Evolutionary conservation across 2,329 filamentous ascomycete species (phyloP), one percentile per base, ranked within the genome.

Genomic region (Phialocephala sp.): DNA sequence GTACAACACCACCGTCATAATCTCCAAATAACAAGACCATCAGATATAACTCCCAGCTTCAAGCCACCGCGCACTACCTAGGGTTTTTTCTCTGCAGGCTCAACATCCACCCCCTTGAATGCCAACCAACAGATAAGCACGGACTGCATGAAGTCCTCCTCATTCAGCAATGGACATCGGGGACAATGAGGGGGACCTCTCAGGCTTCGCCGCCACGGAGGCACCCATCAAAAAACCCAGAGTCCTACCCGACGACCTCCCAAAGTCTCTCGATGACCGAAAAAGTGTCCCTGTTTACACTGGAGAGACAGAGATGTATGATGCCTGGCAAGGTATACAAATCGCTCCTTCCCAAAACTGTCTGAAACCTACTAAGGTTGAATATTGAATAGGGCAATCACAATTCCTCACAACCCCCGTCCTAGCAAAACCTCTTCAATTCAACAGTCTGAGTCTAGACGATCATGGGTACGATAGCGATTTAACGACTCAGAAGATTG

Each of bases 251-350:
- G 81, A 86, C 71, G 95, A 99, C 79, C 86, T 99, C 41, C 95
- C 95, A 12, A 95, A 87, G 71, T 97, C 94, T 14, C 86, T 99
- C 63, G 91, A 99, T 78, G 95, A 99, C 81, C 88, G 95, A 67
- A 87, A 89, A 72, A 84, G 84, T 74, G 85, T 91, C 39, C 86
- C 89, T 4, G 72, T 78, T 56, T 86, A 89, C 69, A 85, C 91
- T 63, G 84, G 85, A 45, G 95, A 98, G 83, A 97, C 94, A 47
- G 95, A 98, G 83, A 93, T 97, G 82, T 99, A 98, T 78, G 95
- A 99, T 85, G 95, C 93, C 72, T 99, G 95, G 95, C 93, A 98
- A 89, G 94, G 94, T 90, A 78, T 22, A 59, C 11, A 36, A 14
- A 55, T 24, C 45, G 24, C 50, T 32, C 50, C 50, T 54, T 27